These are phyloP conservation scores for Alopecurus myosuroides DNA, from an alignment of 176 grass and related monocot genomes.

Conservation along the genomic window DNA sequence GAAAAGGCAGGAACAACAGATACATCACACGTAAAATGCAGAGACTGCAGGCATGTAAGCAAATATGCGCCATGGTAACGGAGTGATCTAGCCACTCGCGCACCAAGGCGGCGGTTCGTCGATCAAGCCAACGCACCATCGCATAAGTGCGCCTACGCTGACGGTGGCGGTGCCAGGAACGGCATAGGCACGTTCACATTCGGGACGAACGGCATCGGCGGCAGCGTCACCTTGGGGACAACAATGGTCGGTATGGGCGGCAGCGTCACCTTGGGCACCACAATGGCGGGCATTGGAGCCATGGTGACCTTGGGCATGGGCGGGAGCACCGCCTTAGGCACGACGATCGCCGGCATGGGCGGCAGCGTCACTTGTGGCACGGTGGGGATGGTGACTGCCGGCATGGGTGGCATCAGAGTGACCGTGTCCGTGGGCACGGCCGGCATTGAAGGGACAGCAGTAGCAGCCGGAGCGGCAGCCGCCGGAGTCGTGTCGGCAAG, in stretches of 20 bases:
- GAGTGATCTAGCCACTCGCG: not conserved
- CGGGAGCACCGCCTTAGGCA: not conserved
- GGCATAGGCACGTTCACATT: conserved; percentile 11
- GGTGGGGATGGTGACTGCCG: not conserved
- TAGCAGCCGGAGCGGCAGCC: not conserved
- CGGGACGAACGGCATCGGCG: conserved; percentile 16
- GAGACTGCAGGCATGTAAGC: not conserved
- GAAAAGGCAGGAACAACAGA: not conserved
- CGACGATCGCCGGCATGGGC: not conserved
- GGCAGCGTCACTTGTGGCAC: conserved; percentile 5
- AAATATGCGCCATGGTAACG: not conserved
- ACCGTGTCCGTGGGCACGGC: not conserved
- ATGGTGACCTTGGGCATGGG: not conserved
- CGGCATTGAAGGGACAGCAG: not conserved
- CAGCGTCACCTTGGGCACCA: not conserved
- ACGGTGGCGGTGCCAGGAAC: conserved; percentile 15
- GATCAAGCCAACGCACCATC: not conserved
- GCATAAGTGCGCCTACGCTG: not conserved
- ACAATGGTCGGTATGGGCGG: not conserved
- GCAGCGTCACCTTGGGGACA: not conserved
- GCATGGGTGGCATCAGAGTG: not conserved
- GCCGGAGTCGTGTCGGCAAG: not conserved
- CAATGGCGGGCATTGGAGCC: not conserved
- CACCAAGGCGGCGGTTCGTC: not conserved
- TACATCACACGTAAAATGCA: not conserved